Evolutionary conservation across 352 stramenopile genomes (phyloP), one percentile per base, ranked within the genome.

Genomic region (Phytophthora meadii): DNA sequence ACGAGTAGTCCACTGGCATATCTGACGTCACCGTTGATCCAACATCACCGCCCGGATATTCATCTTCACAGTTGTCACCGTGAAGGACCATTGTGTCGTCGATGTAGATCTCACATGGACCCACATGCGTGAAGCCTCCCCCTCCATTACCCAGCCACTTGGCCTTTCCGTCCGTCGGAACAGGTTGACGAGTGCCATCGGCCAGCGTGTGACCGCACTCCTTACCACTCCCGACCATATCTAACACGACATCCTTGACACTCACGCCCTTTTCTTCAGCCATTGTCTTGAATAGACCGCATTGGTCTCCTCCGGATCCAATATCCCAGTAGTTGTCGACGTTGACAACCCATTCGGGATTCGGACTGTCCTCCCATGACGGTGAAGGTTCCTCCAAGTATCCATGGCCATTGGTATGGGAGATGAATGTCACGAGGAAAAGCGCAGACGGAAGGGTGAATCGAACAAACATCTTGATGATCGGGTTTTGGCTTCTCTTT

Each of bases 101-200:
- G 39, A 84, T 40, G 64, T 74, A 85, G 42, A 83, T 60, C 36
- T 85, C 74, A 22, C 74, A 85, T 9, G 77, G 74, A 12, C 71
- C 59, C 9, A 55, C 49, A 40, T 74, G 70, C 2, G 65, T 68
- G 41, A 81, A 76, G 11, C 69, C 69, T 30, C 70, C 67, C 25
- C 56, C 59, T n/a, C 47, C 59, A 24, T 67, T 72, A 24, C 72
- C 71, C 17, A 59, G 47, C 66, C 71, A 79, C 27, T 68, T 46
- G 25, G 52, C 61, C 12, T 50, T 56, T 22, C 55, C 65, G 37
- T 79, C 67, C 6, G 28, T 61, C 10, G 74, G 74, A 34, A 82
- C 57, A 5, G 54, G 32, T 46, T 79, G 57, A 4, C 51, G n/a
- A 12, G 48, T 41, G 17, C 32, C 74, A 40, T 72, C 48, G 5